A percentile compares a stretch with the other conserved stretches of the same genome.
Conservation (phyloP, 176 grass and related monocot species). For the Oryza nivara region DNA sequence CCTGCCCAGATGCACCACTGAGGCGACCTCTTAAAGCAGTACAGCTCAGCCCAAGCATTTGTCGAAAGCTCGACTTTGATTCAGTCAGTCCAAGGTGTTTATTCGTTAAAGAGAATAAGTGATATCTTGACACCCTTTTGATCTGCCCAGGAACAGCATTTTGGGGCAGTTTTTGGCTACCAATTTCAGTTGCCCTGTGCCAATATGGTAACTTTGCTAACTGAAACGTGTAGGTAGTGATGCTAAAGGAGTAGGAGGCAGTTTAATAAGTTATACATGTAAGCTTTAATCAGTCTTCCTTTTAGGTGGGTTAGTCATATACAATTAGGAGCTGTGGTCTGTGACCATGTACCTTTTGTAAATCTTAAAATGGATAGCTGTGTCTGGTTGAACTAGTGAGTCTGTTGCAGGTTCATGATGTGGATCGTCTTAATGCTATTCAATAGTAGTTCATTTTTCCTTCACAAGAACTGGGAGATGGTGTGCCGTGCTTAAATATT, state of each 20-base stretch:
- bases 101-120: not conserved
- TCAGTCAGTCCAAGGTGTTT: slow-evolving; percentile 30
- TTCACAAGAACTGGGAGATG: not conserved
- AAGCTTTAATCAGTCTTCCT: slow-evolving; percentile 35
- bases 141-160: not conserved
- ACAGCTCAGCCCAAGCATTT: slow-evolving; percentile 50
- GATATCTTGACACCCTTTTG: not conserved
- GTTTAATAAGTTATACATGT: slow-evolving; percentile 56
- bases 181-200: slow-evolving; percentile 17
- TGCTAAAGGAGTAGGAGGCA: slow-evolving; percentile 38
- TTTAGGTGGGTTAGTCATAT: slow-evolving; percentile 18
- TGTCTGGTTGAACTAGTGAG: slow-evolving; percentile 3
- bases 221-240: slow-evolving; percentile 35
- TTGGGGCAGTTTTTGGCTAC: slow-evolving; percentile 11
- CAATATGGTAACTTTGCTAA: slow-evolving; percentile 37
- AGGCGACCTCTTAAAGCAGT: slow-evolving; percentile 31
- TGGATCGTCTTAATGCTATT: not conserved
- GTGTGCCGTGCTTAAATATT: not conserved
- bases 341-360: slow-evolving; percentile 21
- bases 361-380: not conserved
- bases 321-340: slow-evolving; percentile 4
- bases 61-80: slow-evolving; percentile 68
- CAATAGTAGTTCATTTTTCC: not conserved
- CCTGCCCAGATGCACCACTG: slow-evolving; percentile 59
- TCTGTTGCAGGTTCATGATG: not conserved